Conservation (phyloP, 2,329 filamentous ascomycete genomes). For the Verticillium isaacii region DNA sequence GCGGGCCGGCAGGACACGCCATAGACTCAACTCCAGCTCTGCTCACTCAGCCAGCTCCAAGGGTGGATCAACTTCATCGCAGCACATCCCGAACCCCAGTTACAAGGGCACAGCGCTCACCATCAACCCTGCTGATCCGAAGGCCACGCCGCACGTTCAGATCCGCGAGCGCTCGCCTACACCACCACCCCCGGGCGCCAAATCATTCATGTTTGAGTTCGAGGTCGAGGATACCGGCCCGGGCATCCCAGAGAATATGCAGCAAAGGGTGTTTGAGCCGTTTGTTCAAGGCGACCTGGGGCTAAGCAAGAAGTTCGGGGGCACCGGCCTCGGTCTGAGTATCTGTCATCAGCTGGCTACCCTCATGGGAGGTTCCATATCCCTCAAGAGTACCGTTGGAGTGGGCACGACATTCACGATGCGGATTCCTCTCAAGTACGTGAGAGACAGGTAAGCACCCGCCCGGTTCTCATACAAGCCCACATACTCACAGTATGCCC, state of each 20-base stretch:
- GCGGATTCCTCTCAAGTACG: constrained; percentile 73
- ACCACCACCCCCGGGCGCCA: constrained; percentile 56
- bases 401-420: constrained; percentile 78
- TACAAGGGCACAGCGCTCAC: constrained; percentile 47
- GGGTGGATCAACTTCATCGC: constrained; percentile 17
- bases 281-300: constrained; percentile 92
- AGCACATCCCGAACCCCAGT: constrained; percentile 7
- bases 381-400: constrained; percentile 65
- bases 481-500: not conserved
- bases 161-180: constrained; percentile 53
- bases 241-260: constrained; percentile 74
- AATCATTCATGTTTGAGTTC: constrained; percentile 75
- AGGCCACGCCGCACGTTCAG: constrained; percentile 39
- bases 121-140: constrained; percentile 60
- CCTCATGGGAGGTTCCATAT: constrained; percentile 76
- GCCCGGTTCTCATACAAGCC: constrained; percentile 7
- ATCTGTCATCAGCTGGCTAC: constrained; percentile 84
- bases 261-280: constrained; percentile 83
- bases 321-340: constrained; percentile 80
- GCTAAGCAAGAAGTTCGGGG: constrained; percentile 83
- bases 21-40: constrained; percentile 43
- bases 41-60: constrained; percentile 47
- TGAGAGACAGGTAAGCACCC: constrained; percentile 56
- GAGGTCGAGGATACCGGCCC: constrained; percentile 86
- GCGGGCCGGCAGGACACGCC: constrained; percentile 34